These are phyloP conservation scores for Cokeromyces recurvatus DNA, from an alignment of 371 early-diverging fungal genomes.

Conservation along the genomic window DNA sequence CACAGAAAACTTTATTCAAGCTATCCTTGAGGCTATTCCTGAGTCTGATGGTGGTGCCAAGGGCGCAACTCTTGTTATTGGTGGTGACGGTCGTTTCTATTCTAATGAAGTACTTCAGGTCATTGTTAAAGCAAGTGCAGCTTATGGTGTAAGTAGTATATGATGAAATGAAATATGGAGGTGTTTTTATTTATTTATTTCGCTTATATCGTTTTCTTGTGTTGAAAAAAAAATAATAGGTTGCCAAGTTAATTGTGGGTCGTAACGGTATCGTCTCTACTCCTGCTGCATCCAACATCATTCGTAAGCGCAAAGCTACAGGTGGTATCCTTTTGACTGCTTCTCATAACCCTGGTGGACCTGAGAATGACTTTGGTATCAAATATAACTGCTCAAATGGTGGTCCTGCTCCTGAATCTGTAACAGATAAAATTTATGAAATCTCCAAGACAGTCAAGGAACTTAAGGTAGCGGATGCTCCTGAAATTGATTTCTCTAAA, in stretches of 20 bases:
- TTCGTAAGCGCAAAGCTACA: constrained; percentile 83
- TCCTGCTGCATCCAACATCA: constrained; percentile 91
- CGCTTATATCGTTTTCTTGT: no score
- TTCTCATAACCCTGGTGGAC: constrained; percentile 98
- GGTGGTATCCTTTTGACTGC: constrained; percentile 95
- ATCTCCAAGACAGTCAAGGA: constrained; percentile 65
- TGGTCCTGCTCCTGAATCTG: constrained; percentile 92
- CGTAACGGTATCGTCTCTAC: constrained; percentile 94
- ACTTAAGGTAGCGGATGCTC: constrained; percentile 67
- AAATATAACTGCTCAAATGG: constrained; percentile 96
- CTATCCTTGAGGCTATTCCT: constrained; percentile 81
- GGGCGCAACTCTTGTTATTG: constrained; percentile 86
- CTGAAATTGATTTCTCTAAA: constrained; percentile 74
- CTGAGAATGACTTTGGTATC: constrained; percentile 96
- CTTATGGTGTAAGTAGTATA: constrained; percentile 66
- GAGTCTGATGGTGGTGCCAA: constrained; percentile 54
- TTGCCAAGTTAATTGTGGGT: constrained; percentile 86
- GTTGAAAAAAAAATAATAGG: constrained; percentile 35
- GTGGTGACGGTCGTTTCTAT: constrained; percentile 96
- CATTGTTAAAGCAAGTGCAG: constrained; percentile 85
- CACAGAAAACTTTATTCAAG: constrained; percentile 94
- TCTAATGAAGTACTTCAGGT: constrained; percentile 81
- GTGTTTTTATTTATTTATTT: no score
- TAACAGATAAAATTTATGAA: constrained; percentile 89
- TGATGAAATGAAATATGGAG: no score